Evolutionary conservation across 495 filamentous ascomycete genomes (phyloP), one percentile per base, ranked within the genome.

Genomic region (Hypoxylon lenormandii): DNA sequence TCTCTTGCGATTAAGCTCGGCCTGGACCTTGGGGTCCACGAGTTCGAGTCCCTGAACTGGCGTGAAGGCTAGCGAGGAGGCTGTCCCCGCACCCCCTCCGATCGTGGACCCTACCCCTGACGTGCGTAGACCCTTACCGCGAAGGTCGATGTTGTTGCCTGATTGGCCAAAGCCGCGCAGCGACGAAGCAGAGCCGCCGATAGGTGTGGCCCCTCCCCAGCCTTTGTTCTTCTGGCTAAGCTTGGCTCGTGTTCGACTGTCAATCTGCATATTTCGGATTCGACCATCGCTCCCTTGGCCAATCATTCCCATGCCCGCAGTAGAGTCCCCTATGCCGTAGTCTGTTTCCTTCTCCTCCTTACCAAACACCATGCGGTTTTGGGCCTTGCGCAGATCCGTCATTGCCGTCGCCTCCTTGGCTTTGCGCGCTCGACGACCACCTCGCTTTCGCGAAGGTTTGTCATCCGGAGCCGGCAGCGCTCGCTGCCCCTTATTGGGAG

Each of bases 371-470:
- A 98, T 89, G 19, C 95, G 87, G 79, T 98, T 98, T 79, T 97
- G 94, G 6, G 94, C 93, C 74, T 98, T 98, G 58, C 93, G 90
- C 28, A 98, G 82, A 58, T 98, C 95, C 1, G 95, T 98, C 93
- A 97, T 96, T 61, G 95, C 94, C 5, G 91, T 91, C 7, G 94
- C 93, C 81, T 97, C 96, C 83, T 98, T 98, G 62, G 94, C 95
- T 77, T 97, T 97, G 38, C 95, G 86, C 4, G 94, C 95, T 64
- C 94, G 85, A 23, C 96, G 84, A 48, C 95, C 95, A 77, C 95
- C 95, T 68, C 95, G 91, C 80, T 98, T 98, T 16, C 93, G 83
- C 13, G 92, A 88, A 12, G 92, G 95, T 78, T 98, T 98, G 76
- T 98, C 95, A 76, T 98, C 95, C 0, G 95, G 95, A 2, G 92